Evolutionary conservation across 2,329 filamentous ascomycete species (phyloP), one percentile per base, ranked within the genome.

Genomic region (Lachnellula subtilissima): DNA sequence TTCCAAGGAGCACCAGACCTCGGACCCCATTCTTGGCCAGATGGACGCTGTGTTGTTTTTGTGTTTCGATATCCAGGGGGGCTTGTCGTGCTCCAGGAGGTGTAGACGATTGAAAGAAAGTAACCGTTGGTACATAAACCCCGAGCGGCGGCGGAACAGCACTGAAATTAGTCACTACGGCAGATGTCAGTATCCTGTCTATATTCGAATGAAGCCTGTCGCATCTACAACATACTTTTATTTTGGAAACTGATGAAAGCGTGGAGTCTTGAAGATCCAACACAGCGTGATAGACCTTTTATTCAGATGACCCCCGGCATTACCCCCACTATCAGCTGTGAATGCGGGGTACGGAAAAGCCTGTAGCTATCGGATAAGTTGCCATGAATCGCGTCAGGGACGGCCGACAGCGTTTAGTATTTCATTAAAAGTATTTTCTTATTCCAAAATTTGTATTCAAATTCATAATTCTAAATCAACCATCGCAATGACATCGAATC

Each of bases 1-100:
- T 82, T 25, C 83, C 83, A 45, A 85, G 75, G 36, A 85, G 74
- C 3, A 86, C 82, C 4, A 86, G 74, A 12, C 83, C 83, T 53
- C 74, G 75, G 59, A 85, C 78, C 40, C 83, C 83, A 54, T 76
- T 77, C 52, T 75, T 74, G 23, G 81, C 81, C 19, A 86, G 80
- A 62, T 82, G 80, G 2, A 85, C 65, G 22, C 76, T 77, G 73
- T 85, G 82, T 48, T 74, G 72, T 23, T 74, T 69, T 67, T 86
- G 82, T 1, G 81, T 78, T 40, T 76, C 72, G 56, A 82, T 72
- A 63, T 85, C 82, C 50, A 85, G 15, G 74, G 75, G 35, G 37
- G 60, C 52, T 51, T 63, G 61, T 28, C n/a, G 53, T 50, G 55
- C 12, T 32, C 39, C 39, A 39, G 57, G 37, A n/a, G 40, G 32